Evolutionary conservation across 176 grass and related monocot genomes (phyloP), one percentile per base, ranked within the genome.

Genomic region (Oryza meridionalis): DNA sequence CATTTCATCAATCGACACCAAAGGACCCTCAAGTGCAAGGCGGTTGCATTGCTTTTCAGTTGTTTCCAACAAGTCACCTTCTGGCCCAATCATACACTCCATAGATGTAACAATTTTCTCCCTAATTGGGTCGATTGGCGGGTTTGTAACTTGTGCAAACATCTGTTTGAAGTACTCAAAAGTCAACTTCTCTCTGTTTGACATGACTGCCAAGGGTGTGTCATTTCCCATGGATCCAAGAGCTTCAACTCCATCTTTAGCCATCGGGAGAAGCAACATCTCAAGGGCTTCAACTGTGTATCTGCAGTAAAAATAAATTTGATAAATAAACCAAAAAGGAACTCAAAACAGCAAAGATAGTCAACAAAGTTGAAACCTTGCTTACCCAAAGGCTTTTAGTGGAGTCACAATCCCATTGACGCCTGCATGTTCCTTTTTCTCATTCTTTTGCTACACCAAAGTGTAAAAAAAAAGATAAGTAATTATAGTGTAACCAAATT

Each of bases 141-240:
- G 96, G 79, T 99, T 99, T 53, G 96, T 99, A 74, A 99, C 96
- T 86, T 99, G 96, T 22, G 96, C 96, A 76, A 99, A 99, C 93
- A 99, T 96, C 84, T 99, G 91, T 65, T 99, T 99, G 78, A 99
- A 99, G 82, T 99, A 99, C 79, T 96, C 93, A 84, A 96, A 99
- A 31, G 91, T 91, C 78, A 96, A 53, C 76, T 99, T 99, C 89
- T 96, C 96, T 68, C 96, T 89, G 79, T 92, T 94, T 66, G 96
- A 99, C 96, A 99, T 99, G 74, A 99, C 93, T 50, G 96, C 96
- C 35, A 99, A 86, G 26, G 96, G 96, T 71, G 96, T 75, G 77
- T 99, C 96, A 50, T 99, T 99, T 43, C 96, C 96, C 96, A 99
- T 99, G 62, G 96, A 99, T 31, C 96, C 96, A 67, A 99, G 91